Percentiles rank a stretch among this genome's conserved stretches.
These are phyloP conservation scores for Phyllosticta paracitricarpa DNA, from an alignment of 2,329 filamentous ascomycete species.

Conservation along the genomic window DNA sequence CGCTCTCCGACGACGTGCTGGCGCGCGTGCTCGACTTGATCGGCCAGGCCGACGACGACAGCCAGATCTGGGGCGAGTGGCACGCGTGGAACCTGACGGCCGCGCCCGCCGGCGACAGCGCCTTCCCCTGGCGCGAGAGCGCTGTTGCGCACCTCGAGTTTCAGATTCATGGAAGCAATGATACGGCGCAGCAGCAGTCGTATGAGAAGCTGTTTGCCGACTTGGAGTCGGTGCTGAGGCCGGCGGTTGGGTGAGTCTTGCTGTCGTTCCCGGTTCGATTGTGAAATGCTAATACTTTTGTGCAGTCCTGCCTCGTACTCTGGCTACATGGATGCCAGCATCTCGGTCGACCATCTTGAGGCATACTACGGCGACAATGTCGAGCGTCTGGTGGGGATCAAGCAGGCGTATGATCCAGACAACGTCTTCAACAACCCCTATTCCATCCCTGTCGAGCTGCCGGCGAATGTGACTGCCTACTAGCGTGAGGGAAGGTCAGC, in stretches of 20 bases:
- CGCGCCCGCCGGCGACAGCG: not conserved
- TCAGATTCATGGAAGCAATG: slow-evolving; percentile 5
- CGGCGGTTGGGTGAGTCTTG: not conserved
- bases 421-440: not conserved
- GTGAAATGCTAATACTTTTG: not conserved
- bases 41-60: slow-evolving; percentile 5
- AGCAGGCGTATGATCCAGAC: slow-evolving; percentile 1
- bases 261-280: not conserved
- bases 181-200: slow-evolving; percentile 4
- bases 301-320: not conserved
- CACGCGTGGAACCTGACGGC: slow-evolving; percentile 12
- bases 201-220: slow-evolving; percentile 12
- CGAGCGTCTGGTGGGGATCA: not conserved
- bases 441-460: not conserved
- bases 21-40: slow-evolving; percentile 10
- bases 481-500: not conserved
- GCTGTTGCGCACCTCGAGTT: slow-evolving; percentile 11
- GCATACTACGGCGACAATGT: slow-evolving; percentile 16
- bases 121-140: slow-evolving; percentile 12
- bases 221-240: slow-evolving; percentile 12
- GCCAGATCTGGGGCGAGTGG: slow-evolving; percentile 12
- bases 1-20: slow-evolving; percentile 6
- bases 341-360: slow-evolving; percentile 14
- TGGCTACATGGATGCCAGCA: not conserved
- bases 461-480: not conserved